These are phyloP conservation scores for Plasmodium inui DNA, from an alignment of 169 alveolate genomes.

Conservation along the genomic window DNA sequence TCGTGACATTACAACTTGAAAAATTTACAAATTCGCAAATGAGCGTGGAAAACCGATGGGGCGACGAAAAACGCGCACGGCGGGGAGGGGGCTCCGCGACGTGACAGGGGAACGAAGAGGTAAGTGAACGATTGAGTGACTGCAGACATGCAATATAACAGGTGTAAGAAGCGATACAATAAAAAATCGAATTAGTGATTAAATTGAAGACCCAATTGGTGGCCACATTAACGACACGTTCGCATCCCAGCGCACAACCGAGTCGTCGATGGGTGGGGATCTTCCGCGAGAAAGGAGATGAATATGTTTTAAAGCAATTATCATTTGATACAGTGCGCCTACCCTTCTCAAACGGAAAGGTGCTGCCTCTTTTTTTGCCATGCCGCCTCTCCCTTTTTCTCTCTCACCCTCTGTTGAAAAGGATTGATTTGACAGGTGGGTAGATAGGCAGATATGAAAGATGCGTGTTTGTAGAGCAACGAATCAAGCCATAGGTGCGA, in stretches of 20 bases:
- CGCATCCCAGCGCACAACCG: neutral
- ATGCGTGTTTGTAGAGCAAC: neutral
- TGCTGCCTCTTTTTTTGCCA: neutral
- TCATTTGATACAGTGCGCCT: neutral
- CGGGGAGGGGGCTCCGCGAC: neutral
- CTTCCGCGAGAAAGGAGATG: neutral
- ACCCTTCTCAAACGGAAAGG: neutral
- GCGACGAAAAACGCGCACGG: neutral
- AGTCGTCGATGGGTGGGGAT: neutral
- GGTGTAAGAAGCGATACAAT: neutral
- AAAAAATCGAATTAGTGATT: neutral
- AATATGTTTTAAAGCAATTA: neutral
- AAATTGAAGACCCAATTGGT: neutral
- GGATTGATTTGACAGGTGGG: neutral
- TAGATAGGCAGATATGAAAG: neutral
- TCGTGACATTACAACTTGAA: neutral
- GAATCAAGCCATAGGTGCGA: neutral
- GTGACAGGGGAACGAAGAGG: neutral
- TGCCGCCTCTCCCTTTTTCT: neutral
- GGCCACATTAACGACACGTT: neutral
- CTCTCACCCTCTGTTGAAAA: neutral
- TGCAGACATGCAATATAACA: neutral
- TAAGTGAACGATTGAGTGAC: neutral
- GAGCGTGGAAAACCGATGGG: neutral
- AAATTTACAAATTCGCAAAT: conserved; percentile 3